Base-by-base conservation (phyloP, 164 flowering plant genomes). In the Berberis thunbergii region DNA sequence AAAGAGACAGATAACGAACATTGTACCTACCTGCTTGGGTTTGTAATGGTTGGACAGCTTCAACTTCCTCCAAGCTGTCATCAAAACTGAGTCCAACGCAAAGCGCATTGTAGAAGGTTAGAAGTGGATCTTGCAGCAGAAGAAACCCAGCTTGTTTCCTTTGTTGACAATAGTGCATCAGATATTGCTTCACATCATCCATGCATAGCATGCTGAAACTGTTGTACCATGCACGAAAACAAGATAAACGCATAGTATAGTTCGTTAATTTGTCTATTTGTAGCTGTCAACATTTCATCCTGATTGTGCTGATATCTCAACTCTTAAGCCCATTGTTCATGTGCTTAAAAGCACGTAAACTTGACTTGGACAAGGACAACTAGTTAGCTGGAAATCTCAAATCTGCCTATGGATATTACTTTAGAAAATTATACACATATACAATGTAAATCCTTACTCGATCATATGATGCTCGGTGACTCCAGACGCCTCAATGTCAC, bases 161-260 rank as follows among this genome's bases (percentile, higher is more conserved):
- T 12, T 65, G 68, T 8, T 67, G 41, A n/a, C 80, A 80, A 43
- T 83, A 83, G 6, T 75, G 55, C 46, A 52, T 6, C 63, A 86
- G 61, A 49, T 74, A 78, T 39, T 75, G 68, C 72, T 78, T 83
- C 70, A 86, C 82, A 26, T 67, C 57, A 63, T 72, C 82, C 1
- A 70, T 71, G 73, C 72, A 74, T 57, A 70, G 74, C 41, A 64
- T 68, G 64, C 70, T 61, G n/a, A 84, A 81, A 61, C 88, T 81
- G 63, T 8, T 4, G 38, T 43, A 65, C 54, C 49, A 48, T 8
- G 12, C 3, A 12, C 26, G 10, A 56, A 56, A 56, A 2, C 13
- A 56, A 6, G 39, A 40, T 4, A 38, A 55, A 3, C 42, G 38
- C 41, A 4, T 26, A 12, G 13, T 1, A 38, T 26, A 26, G 26